These are phyloP conservation scores for Phytophthora hybrid DNA, from an alignment of 352 stramenopile genomes.

Conservation along the genomic window DNA sequence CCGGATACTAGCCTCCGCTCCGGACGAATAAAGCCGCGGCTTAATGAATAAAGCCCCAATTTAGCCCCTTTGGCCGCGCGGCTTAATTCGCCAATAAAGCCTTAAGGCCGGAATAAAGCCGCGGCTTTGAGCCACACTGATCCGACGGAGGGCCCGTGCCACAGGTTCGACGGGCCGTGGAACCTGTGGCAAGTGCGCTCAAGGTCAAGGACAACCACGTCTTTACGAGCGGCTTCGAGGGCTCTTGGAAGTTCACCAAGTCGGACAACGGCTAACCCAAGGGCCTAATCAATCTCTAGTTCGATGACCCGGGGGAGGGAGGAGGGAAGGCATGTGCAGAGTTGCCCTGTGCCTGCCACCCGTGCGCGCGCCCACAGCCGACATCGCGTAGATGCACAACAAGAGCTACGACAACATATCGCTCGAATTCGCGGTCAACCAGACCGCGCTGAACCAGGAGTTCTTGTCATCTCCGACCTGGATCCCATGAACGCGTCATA, in stretches of 20 bases:
- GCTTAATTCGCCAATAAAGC: too few species aligned
- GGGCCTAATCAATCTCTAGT: too few species aligned
- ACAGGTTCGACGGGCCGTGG: too few species aligned
- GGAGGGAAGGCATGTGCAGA: constrained; percentile 76
- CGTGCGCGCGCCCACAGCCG: constrained; percentile 82
- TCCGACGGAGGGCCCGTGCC: constrained; percentile 52
- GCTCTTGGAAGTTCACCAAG: constrained; percentile 84
- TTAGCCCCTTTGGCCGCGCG: too few species aligned
- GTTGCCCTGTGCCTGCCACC: constrained; percentile 62
- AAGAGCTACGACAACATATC: too few species aligned
- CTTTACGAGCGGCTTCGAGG: constrained; percentile 77
- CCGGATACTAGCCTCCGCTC: too few species aligned
- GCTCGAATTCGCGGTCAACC: constrained; percentile 63
- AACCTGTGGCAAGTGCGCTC: constrained; percentile 41
- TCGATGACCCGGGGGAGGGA: constrained; percentile 58
- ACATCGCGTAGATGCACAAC: constrained; percentile 75
- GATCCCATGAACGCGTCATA: constrained; percentile 89
- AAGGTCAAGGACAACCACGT: constrained; percentile 63
- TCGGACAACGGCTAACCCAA: constrained; percentile 96
- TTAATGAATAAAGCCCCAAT: too few species aligned
- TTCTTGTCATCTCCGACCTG: constrained; percentile 80
- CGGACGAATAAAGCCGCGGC: too few species aligned
- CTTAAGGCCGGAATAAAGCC: too few species aligned
- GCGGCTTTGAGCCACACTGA: too few species aligned
- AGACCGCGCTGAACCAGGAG: constrained; percentile 55